phyloP scores from a whole-genome alignment of 2,329 filamentous ascomycete genomes.

The Fusarium longipes region DNA sequence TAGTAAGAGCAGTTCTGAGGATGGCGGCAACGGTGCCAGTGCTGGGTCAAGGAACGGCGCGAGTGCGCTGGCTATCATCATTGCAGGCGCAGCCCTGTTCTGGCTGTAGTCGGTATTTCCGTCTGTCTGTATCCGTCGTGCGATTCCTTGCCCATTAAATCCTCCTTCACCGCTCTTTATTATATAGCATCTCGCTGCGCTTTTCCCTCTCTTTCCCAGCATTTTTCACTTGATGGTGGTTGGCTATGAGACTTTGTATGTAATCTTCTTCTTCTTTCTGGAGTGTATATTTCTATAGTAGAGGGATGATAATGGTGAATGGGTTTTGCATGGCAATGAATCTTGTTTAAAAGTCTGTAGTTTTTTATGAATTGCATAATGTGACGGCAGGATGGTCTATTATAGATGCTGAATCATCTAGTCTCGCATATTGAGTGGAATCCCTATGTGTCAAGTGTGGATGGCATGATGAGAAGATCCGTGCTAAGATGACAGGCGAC shows the following conservation, averaged over 20 bases:
- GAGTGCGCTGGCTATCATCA: conserved; percentile 53
- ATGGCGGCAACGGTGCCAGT: conserved; percentile 49
- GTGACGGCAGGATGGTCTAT: background rate
- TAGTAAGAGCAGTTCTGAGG: conserved; percentile 47
- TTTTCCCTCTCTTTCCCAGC: conserved; percentile 13
- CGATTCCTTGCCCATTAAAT: conserved; percentile 6
- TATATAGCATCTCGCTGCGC: conserved; percentile 37
- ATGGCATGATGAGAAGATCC: conserved; percentile 3
- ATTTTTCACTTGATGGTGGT: conserved; percentile 36
- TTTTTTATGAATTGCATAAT: background rate
- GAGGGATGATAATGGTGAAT: conserved; percentile 29
- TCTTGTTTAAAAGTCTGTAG: background rate
- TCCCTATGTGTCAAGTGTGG: background rate
- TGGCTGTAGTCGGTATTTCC: conserved; percentile 47
- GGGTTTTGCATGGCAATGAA: conserved; percentile 14
- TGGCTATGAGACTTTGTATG: conserved; percentile 35
- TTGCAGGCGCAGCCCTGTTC: conserved; percentile 52
- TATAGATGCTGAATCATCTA: background rate
- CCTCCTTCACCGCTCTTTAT: conserved; percentile 16
- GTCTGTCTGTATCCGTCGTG: background rate
- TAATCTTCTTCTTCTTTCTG: conserved; percentile 36
- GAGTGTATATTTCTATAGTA: conserved; percentile 40
- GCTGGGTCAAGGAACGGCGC: conserved; percentile 49
- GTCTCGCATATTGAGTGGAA: background rate
- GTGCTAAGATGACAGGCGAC: conserved; percentile 7